phyloP scores from a whole-genome alignment of 2,329 filamentous ascomycete species.

The Arthrocladium fulminans region DNA sequence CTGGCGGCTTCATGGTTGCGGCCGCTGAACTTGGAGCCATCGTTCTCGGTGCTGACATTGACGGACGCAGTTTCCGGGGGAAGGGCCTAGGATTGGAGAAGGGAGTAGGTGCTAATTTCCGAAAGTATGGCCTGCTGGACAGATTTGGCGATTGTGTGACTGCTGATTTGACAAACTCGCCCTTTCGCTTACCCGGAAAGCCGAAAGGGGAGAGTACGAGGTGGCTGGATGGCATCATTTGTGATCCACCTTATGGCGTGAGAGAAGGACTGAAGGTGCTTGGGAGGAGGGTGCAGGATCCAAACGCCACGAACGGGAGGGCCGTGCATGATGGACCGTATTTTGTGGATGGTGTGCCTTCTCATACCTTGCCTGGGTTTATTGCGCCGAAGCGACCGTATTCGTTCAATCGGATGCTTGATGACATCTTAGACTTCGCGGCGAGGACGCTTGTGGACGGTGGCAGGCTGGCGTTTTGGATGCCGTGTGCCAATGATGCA shows the following conservation, averaged over 20 bases:
- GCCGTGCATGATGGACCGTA: slow-evolving; percentile 8
- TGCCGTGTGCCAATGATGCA: slow-evolving; percentile 80
- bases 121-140: slow-evolving; percentile 64
- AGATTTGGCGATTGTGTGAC: slow-evolving; percentile 70
- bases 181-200: slow-evolving; percentile 48
- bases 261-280: slow-evolving; percentile 84
- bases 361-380: slow-evolving; percentile 63
- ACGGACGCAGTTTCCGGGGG: slow-evolving; percentile 78
- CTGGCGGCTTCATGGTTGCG: slow-evolving; percentile 83
- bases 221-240: slow-evolving; percentile 82
- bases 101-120: slow-evolving; percentile 61
- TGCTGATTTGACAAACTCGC: slow-evolving; percentile 80
- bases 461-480: slow-evolving; percentile 87
- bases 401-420: slow-evolving; percentile 79
- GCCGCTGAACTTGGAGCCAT: slow-evolving; percentile 83
- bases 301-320: slow-evolving; percentile 13
- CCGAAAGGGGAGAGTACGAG: slow-evolving; percentile 25
- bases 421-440: slow-evolving; percentile 80
- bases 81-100: slow-evolving; percentile 30
- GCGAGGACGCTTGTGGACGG: slow-evolving; percentile 64
- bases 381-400: slow-evolving; percentile 87
- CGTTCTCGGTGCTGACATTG: slow-evolving; percentile 83
- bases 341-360: slow-evolving; percentile 59
- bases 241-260: slow-evolving; percentile 93
- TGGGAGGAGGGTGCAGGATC: slow-evolving; percentile 54